A percentile compares a stretch with the other conserved stretches of the same genome.
phyloP scores from a whole-genome alignment of 2,329 filamentous ascomycete genomes.

The Ceratocystis cubensis region DNA sequence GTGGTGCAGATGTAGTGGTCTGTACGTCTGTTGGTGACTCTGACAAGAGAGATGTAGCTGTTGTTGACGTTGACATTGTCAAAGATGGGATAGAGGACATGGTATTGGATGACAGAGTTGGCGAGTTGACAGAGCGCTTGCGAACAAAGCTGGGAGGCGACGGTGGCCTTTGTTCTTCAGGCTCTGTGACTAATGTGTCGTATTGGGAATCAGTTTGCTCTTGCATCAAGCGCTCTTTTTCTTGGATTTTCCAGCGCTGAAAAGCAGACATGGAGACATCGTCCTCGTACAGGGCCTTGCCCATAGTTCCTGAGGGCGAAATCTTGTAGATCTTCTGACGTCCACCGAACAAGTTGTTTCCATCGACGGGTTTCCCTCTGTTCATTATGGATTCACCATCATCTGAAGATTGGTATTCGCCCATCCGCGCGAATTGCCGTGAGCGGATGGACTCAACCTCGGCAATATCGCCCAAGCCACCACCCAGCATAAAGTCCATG shows the following conservation, averaged over 20 bases:
- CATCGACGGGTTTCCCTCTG: slow-evolving; percentile 68
- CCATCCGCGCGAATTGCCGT: slow-evolving; percentile 45
- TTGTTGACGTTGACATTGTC: slow-evolving; percentile 29
- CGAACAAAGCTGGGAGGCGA: slow-evolving; percentile 8
- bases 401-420: slow-evolving; percentile 57
- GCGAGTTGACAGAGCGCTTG: neutral
- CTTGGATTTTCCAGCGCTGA: slow-evolving; percentile 56
- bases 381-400: slow-evolving; percentile 78
- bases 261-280: slow-evolving; percentile 74
- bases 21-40: slow-evolving; percentile 1
- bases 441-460: slow-evolving; percentile 74
- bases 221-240: slow-evolving; percentile 38
- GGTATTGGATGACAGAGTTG: neutral
- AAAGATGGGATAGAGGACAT: slow-evolving; percentile 26
- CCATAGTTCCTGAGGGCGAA: slow-evolving; percentile 43
- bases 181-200: neutral
- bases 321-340: slow-evolving; percentile 93
- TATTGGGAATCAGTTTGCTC: neutral
- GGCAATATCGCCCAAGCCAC: slow-evolving; percentile 63
- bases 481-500: slow-evolving; percentile 52
- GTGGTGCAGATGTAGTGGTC: neutral
- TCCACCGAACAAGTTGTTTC: slow-evolving; percentile 87
- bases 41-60: slow-evolving; percentile 14
- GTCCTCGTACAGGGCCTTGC: slow-evolving; percentile 67
- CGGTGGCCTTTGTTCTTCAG: slow-evolving; percentile 8